Base-by-base conservation (phyloP, 257 asterid species). In the Ilex asprella region DNA sequence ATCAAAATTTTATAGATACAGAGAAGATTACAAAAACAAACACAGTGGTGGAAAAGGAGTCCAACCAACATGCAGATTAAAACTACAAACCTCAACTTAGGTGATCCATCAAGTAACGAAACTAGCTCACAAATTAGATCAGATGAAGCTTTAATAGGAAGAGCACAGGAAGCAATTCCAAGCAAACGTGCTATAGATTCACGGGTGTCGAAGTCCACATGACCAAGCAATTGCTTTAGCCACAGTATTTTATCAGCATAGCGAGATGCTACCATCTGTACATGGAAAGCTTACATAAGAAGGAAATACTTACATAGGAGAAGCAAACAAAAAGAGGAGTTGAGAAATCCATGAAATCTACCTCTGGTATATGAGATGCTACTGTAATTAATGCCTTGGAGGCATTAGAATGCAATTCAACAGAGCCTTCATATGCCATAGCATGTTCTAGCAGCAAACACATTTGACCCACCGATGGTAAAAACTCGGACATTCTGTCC, bases 181-280 rank as follows among this genome's bases (percentile, higher is more conserved):
- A 89, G 95, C 72, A 93, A 81, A 30, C 97, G 95, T 55, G 95
- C 92, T 65, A 79, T 69, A 62, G 97, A 79, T 81, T 93, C 99
- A 55, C 99, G 99, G 8, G 99, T 93, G 58, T 81, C 94, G 55
- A 78, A 81, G 81, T 93, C 97, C 66, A 89, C 58, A 76, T 89
- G 95, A 64, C 79, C 82, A 66, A 82, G 75, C 69, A 79, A 87
- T 77, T 82, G 88, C 79, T 81, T 93, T 61, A 93, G 77, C 99
- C 99, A 93, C 66, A 66, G 15, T 55, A 82, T 73, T 73, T 89
- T 93, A 65, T 70, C 78, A 15, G 87, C 89, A 80, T 85, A 93
- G 55, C 86, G 94, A 50, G 84, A 59, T 65, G 95, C 84, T 67
- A 93, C 71, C 83, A 89, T 75, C 99, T 92, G 70, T 65, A 68